Evolutionary conservation across 2,329 filamentous ascomycete species (phyloP), one percentile per base, ranked within the genome.

Genomic region (Pseudocercospora pini-densiflorae): DNA sequence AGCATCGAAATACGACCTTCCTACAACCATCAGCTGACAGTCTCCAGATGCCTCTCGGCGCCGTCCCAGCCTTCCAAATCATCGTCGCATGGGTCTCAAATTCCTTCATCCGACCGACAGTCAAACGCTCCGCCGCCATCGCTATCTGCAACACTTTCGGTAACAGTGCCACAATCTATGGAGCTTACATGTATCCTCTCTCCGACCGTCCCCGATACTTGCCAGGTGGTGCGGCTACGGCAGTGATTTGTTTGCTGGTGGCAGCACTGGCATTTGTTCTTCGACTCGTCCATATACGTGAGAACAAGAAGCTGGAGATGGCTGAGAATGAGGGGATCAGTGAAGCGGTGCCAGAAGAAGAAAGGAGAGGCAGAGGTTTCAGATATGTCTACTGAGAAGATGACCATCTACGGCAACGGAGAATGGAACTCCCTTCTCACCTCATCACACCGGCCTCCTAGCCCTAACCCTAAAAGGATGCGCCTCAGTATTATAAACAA

Each of bases 401-500:
- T n/a, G n/a, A n/a, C n/a, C n/a, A n/a, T n/a, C n/a, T n/a, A n/a
- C n/a, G n/a, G n/a, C n/a, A n/a, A n/a, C n/a, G n/a, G n/a, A n/a
- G n/a, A n/a, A n/a, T n/a, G n/a, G n/a, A n/a, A n/a, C n/a, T n/a
- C n/a, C n/a, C n/a, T n/a, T n/a, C n/a, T n/a, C n/a, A n/a, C n/a
- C n/a, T 66, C 1, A 19, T 36, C 23, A 68, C 24, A 68, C 63
- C 45, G 66, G 63, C 54, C 31, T 64, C 29, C 40, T 61, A 14
- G 65, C 65, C 49, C 45, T 43, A 9, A 86, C 81, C 74, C 78
- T 84, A 21, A 88, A 77, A 3, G 88, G 88, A 80, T 90, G 88
- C 29, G 87, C 88, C 77, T 90, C 88, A 0, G 88, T 90, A 73
- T 89, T 90, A 72, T 85, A 89, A 9, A 90, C 88, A 74, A 83